Conservation (phyloP, 192 early-diverging fungal species). For the Powellomyces hirtus region DNA sequence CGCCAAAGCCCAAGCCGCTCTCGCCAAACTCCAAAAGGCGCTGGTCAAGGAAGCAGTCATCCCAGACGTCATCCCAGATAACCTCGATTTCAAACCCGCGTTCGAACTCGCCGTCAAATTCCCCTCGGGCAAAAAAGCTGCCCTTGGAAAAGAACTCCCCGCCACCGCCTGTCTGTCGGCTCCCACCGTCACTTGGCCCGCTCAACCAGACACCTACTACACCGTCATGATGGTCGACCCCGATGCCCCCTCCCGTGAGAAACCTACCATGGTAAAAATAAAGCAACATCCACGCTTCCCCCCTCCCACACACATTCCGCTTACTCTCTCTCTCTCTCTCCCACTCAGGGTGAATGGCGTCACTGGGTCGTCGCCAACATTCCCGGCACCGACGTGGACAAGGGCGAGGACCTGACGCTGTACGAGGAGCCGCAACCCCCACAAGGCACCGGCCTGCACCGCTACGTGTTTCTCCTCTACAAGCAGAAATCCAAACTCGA, state of each 20-base stretch:
- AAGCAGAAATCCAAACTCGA: constrained; percentile 35
- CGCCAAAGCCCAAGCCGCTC: constrained; percentile 13
- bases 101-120: constrained; percentile 27
- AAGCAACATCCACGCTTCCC: not conserved
- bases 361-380: constrained; percentile 29
- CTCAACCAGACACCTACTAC: constrained; percentile 18
- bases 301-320: not conserved
- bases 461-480: constrained; percentile 60
- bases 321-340: not conserved
- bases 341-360: constrained; percentile 9
- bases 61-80: constrained; percentile 22
- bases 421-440: constrained; percentile 46
- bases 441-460: constrained; percentile 50
- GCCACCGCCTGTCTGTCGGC: constrained; percentile 21
- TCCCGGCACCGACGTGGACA: constrained; percentile 6
- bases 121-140: constrained; percentile 16
- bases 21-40: constrained; percentile 17
- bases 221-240: constrained; percentile 22
- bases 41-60: constrained; percentile 16
- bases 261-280: constrained; percentile 3
- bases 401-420: constrained; percentile 21
- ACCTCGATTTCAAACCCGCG: constrained; percentile 18
- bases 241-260: constrained; percentile 20
- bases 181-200: constrained; percentile 18
- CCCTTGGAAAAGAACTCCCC: constrained; percentile 20